Evolutionary conservation across 768 basidiomycete species (phyloP).

Genomic region (Boletus subparvulus): DNA sequence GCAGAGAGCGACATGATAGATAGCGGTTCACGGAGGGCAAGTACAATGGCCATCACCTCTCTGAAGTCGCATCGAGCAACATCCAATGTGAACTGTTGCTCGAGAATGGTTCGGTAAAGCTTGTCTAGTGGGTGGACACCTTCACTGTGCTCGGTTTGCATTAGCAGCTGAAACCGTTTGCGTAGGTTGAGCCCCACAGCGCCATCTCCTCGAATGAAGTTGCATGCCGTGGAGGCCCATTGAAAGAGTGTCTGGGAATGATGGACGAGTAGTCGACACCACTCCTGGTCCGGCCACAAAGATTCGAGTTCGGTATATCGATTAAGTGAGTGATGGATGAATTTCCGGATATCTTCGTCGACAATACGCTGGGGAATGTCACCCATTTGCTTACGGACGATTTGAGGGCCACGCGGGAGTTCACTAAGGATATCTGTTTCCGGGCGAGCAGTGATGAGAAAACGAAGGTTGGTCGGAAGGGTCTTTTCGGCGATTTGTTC

Average conservation of each 20-base stretch:
- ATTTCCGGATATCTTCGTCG: conserved; percentile 1
- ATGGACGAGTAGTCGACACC: conserved; percentile 11
- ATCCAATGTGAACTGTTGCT: background rate
- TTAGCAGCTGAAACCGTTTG: background rate
- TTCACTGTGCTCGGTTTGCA: background rate
- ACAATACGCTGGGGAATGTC: background rate
- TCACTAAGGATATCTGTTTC: conserved; percentile 4
- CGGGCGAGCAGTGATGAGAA: background rate
- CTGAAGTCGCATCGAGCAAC: background rate
- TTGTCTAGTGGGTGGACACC: background rate
- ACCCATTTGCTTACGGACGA: conserved; percentile 14
- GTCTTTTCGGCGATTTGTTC: background rate
- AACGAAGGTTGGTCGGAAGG: conserved; percentile 13
- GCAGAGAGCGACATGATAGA: background rate
- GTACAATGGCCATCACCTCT: background rate
- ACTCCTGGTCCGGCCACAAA: background rate
- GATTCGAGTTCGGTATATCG: background rate
- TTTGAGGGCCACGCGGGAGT: conserved; percentile 7
- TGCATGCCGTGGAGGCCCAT: conserved; percentile 24
- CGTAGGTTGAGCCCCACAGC: no score
- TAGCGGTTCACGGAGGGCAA: background rate
- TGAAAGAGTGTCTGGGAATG: conserved; percentile 24
- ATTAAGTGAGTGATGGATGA: background rate
- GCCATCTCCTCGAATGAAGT: background rate
- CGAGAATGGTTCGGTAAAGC: background rate